Conservation (phyloP, 2,329 filamentous ascomycete genomes). For the Chaetomium sp. region DNA sequence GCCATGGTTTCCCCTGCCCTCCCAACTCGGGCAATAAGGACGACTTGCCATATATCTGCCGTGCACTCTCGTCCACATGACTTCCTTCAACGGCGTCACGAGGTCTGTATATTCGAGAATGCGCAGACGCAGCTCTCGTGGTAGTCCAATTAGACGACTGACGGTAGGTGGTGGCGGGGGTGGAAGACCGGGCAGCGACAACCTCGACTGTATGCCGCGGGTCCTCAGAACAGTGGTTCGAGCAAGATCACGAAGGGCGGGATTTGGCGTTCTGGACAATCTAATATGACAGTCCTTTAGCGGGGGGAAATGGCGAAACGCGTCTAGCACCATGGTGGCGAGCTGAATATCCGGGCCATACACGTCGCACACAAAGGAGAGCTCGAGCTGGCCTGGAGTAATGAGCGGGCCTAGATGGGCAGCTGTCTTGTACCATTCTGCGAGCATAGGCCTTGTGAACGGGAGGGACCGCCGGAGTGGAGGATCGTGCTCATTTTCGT, state of each 20-base stretch:
- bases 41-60: background rate
- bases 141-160: conserved; percentile 22
- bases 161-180: background rate
- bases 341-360: background rate
- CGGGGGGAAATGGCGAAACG: background rate
- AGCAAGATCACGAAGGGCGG: background rate
- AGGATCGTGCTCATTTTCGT: background rate
- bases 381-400: conserved; percentile 13
- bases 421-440: conserved; percentile 7
- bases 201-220: background rate
- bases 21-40: background rate
- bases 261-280: background rate
- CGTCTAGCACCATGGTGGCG: background rate
- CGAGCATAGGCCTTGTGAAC: background rate
- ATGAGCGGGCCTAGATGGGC: background rate
- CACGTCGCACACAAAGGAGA: conserved; percentile 17
- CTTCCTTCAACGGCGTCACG: conserved; percentile 29
- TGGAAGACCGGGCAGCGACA: background rate
- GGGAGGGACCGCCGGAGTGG: background rate
- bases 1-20: background rate
- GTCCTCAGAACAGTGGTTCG: background rate
- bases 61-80: conserved; percentile 26
- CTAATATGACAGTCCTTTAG: conserved; percentile 17
- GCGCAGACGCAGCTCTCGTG: conserved; percentile 30
- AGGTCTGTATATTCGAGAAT: conserved; percentile 35